phyloP scores from a whole-genome alignment of 1,284 basidiomycete species.

The Lignosus rhinocerotis region DNA sequence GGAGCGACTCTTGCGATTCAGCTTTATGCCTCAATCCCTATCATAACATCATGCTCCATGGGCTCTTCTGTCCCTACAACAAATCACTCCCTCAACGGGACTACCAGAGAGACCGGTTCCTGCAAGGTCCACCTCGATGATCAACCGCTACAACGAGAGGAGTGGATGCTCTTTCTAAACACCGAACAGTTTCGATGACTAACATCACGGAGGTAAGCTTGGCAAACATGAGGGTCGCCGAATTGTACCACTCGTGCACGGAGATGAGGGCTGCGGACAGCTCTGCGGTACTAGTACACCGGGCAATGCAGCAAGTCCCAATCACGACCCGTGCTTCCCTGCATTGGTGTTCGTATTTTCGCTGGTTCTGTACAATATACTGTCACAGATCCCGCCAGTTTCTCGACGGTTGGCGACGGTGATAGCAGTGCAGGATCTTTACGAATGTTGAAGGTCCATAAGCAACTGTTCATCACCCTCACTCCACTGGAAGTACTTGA shows the following conservation, averaged over 20 bases:
- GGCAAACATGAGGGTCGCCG: slow-evolving; percentile 17
- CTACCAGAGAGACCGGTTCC: slow-evolving; percentile 19
- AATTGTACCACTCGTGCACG: slow-evolving; percentile 20
- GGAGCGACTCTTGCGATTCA: slow-evolving; percentile 3
- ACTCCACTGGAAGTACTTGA: too few species aligned
- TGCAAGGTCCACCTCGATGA: slow-evolving; percentile 19
- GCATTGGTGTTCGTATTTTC: slow-evolving; percentile 9
- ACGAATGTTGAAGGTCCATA: too few species aligned
- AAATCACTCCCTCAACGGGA: slow-evolving; percentile 13
- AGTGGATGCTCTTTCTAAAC: slow-evolving; percentile 1
- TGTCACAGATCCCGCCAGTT: too few species aligned
- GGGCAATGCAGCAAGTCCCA: slow-evolving; percentile 22
- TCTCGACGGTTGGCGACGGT: too few species aligned
- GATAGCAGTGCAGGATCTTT: too few species aligned
- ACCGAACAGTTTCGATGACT: slow-evolving; percentile 12
- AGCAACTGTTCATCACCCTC: too few species aligned
- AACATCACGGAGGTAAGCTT: slow-evolving; percentile 15
- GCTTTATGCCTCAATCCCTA: slow-evolving; percentile 8
- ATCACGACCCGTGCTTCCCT: slow-evolving; percentile 14
- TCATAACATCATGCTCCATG: slow-evolving; percentile 13
- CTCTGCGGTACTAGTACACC: slow-evolving; percentile 6
- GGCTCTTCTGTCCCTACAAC: slow-evolving; percentile 14
- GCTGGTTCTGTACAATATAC: background rate
- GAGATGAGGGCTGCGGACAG: slow-evolving; percentile 24
- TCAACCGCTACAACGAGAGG: slow-evolving; percentile 17